phyloP scores from a whole-genome alignment of 2,329 filamentous ascomycete species.

The Hymenoscyphus scutula region DNA sequence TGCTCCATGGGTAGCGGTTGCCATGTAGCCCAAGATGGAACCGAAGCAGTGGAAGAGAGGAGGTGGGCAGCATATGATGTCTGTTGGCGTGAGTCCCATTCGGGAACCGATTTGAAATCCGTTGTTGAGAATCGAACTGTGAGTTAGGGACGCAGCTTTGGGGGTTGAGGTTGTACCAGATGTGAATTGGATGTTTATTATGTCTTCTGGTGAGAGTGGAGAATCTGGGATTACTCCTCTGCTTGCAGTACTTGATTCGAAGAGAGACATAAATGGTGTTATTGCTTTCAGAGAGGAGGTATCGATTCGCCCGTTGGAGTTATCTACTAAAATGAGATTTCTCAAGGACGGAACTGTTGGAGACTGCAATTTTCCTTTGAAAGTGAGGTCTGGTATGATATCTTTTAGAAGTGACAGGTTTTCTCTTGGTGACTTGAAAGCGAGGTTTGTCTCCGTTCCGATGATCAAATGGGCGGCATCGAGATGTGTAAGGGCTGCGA shows the following conservation, averaged over 20 bases:
- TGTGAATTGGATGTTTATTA: slow-evolving; percentile 95
- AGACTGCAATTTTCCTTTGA: slow-evolving; percentile 37
- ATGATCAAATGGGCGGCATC: slow-evolving; percentile 73
- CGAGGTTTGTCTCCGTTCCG: slow-evolving; percentile 81
- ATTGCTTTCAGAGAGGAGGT: slow-evolving; percentile 45
- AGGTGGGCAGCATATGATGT: slow-evolving; percentile 80
- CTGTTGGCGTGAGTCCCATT: slow-evolving; percentile 73
- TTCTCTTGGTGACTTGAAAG: slow-evolving; percentile 61
- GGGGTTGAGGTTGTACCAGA: slow-evolving; percentile 89
- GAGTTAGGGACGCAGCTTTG: slow-evolving; percentile 87
- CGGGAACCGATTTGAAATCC: slow-evolving; percentile 78
- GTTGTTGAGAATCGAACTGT: slow-evolving; percentile 89
- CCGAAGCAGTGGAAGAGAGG: slow-evolving; percentile 92
- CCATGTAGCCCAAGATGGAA: slow-evolving; percentile 90
- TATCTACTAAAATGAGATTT: slow-evolving; percentile 75
- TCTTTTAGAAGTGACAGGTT: slow-evolving; percentile 57
- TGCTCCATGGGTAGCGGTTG: slow-evolving; percentile 79
- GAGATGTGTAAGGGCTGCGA: slow-evolving; percentile 75
- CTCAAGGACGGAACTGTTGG: slow-evolving; percentile 65
- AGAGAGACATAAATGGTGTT: slow-evolving; percentile 35
- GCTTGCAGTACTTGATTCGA: slow-evolving; percentile 25
- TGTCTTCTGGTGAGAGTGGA: slow-evolving; percentile 60
- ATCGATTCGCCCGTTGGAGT: slow-evolving; percentile 49
- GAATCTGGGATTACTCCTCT: slow-evolving; percentile 44
- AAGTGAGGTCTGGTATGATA: slow-evolving; percentile 46